phyloP scores from a whole-genome alignment of 2,329 filamentous ascomycete species.

The Lecanicillium sp. region DNA sequence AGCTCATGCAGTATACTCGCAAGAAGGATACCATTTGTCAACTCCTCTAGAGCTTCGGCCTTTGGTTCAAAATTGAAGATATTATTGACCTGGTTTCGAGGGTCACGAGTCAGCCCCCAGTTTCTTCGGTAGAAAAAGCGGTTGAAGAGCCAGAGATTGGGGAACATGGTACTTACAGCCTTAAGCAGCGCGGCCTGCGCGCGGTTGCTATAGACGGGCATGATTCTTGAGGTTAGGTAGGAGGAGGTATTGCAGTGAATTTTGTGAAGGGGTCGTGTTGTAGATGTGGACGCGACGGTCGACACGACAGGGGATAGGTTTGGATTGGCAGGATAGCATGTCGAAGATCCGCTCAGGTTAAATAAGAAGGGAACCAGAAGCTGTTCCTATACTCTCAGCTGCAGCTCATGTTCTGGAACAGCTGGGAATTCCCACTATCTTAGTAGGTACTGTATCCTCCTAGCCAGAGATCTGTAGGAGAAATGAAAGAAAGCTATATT shows the following conservation, averaged over 20 bases:
- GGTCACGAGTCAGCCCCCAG: constrained; percentile 1
- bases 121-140: constrained; percentile 1
- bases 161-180: constrained; percentile 34
- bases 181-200: constrained; percentile 48
- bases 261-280: background rate
- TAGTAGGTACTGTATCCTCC: no score
- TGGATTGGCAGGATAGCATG: background rate
- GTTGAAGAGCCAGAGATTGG: constrained; percentile 3
- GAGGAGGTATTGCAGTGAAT: background rate
- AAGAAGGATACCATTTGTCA: constrained; percentile 45
- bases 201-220: constrained; percentile 30
- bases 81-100: constrained; percentile 21
- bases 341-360: background rate
- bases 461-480: no score
- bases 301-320: background rate
- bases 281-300: background rate
- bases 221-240: constrained; percentile 10
- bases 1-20: constrained; percentile 50
- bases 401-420: no score
- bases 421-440: no score
- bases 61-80: constrained; percentile 36
- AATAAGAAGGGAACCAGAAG: background rate
- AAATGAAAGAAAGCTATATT: no score
- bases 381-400: no score
- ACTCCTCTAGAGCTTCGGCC: constrained; percentile 41